Evolutionary conservation across 345 rosid species (phyloP), one percentile per base, ranked within the genome.

Genomic region (Erysimum cheiranthoides): DNA sequence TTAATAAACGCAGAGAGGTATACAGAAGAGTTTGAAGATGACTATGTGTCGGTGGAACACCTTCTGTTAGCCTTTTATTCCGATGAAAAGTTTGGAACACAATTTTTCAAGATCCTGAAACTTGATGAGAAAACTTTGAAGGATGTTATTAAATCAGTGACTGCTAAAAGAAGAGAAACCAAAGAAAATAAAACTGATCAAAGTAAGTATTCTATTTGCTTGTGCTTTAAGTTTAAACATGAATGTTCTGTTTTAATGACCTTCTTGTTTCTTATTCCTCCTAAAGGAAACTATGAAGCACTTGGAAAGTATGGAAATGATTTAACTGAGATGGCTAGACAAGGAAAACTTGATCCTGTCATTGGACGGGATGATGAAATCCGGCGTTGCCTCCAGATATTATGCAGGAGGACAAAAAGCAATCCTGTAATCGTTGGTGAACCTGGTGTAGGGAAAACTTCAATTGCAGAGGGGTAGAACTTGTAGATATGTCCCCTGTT

Each of bases 21-120:
- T 79, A 85, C 87, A 77, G 86, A 83, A 68, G 92, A 87, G 75
- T 89, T 87, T 93, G 85, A 85, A 36, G 94, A 93, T 85, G 85
- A 84, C 69, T 91, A 79, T 67, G 87, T 93, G 46, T 93, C 96
- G 0, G 93, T 87, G 6, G 96, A 93, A 82, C 97, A 87, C 76
- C 79, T 91, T 56, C 67, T 89, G 27, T 72, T 88, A 49, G 84
- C 96, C 9, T 88, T 91, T 78, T 78, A 27, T 82, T 85, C 85
- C 6, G 97, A 93, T 67, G 82, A 70, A 72, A 86, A 96, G 79
- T 88, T 93, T 72, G 92, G 98, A 10, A 82, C 84, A 66, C 84
- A 85, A 51, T 76, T 88, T 63, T 87, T 89, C 54, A 78, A 66
- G 81, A 79, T 70, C 60, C 77, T 89, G 32, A 82, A 83, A 68